Base-by-base conservation (phyloP, 495 filamentous ascomycete species). In the Tuber aestivum region DNA sequence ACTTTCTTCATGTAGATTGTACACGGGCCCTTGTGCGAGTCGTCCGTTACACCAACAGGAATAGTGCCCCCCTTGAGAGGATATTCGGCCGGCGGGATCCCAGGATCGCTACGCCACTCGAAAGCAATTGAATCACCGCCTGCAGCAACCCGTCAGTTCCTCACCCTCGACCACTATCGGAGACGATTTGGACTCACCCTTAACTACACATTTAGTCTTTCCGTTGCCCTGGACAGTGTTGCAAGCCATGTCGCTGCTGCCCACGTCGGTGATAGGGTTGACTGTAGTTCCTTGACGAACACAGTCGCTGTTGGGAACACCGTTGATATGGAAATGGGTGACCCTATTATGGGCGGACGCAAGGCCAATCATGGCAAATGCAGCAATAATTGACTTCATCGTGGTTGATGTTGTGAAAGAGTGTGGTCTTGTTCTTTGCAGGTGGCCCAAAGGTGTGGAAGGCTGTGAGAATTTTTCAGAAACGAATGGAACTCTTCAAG, bases 181-280 rank as follows among this genome's bases (percentile, higher is more conserved):
- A 14, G 44, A 45, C 38, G 27, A 18, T 23, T 48, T 27, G 37
- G 37, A 40, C 37, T 37, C 70, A 75, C 79, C 44, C 41, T 82
- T 72, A 23, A 81, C 70, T 1, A n/a, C 35, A 23, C 79, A 75
- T 65, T 81, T 80, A 3, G 41, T 37, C 1, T 40, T 32, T 14
- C 14, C 79, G 40, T 56, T 69, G n/a, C 75, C 45, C 18, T 37
- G 27, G 0, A 76, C 71, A 23, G 20, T 6, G 44, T 80, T 91
- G 78, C 92, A 94, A 32, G 90, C 91, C 88, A 94, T 90, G 71
- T 90, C 87, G 23, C 85, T 80, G 78, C 88, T 90, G 41, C 77
- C 74, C 38, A 92, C 71, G 70, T 86, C 82, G 3, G 81, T 82
- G 56, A 93, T 83, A 9, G 92, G 92, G 48, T 80, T 83, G 6